A percentile compares a stretch with the other conserved stretches of the same genome.
Evolutionary conservation across 495 filamentous ascomycete species (phyloP).

Genomic region (Recurvomyces mirabilis): DNA sequence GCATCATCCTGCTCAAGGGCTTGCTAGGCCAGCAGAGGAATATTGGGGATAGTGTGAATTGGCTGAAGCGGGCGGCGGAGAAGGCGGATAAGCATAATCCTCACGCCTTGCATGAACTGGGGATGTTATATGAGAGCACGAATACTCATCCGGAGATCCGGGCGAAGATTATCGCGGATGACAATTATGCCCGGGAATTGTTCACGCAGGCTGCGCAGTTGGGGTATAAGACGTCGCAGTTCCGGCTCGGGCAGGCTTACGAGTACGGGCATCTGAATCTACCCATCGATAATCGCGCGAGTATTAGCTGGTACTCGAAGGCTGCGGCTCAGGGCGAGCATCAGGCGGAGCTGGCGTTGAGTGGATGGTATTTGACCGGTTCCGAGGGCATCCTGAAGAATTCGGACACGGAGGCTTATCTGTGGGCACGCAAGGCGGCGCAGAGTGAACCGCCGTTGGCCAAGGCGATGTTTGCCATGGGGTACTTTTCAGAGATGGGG

Average conservation of each 20-base stretch:
- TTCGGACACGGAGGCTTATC: constrained; percentile 89
- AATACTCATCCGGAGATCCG: constrained; percentile 32
- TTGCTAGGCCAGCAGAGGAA: constrained; percentile 83
- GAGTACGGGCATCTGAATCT: constrained; percentile 82
- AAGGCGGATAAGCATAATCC: constrained; percentile 81
- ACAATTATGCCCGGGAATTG: constrained; percentile 61
- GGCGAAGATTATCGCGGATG: constrained; percentile 59
- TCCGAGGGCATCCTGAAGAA: constrained; percentile 77
- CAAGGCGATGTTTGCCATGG: constrained; percentile 96
- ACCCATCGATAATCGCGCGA: constrained; percentile 66
- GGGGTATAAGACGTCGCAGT: constrained; percentile 92
- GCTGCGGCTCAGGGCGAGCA: constrained; percentile 92
- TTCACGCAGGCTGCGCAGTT: constrained; percentile 83
- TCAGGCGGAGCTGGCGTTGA: constrained; percentile 82
- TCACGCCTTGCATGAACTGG: constrained; percentile 89
- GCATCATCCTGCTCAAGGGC: constrained; percentile 88
- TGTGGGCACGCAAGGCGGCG: constrained; percentile 93
- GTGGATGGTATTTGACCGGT: constrained; percentile 94
- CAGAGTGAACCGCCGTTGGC: constrained; percentile 55
- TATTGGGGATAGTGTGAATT: constrained; percentile 71
- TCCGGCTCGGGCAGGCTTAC: constrained; percentile 72
- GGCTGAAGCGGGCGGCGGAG: constrained; percentile 89
- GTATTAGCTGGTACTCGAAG: constrained; percentile 85
- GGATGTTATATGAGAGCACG: constrained; percentile 67
- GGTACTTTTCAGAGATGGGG: constrained; percentile 90